A percentile compares a stretch with the other conserved stretches of the same genome.
These are phyloP conservation scores for Pythium dissotocum DNA, from an alignment of 352 stramenopile species.

Conservation along the genomic window DNA sequence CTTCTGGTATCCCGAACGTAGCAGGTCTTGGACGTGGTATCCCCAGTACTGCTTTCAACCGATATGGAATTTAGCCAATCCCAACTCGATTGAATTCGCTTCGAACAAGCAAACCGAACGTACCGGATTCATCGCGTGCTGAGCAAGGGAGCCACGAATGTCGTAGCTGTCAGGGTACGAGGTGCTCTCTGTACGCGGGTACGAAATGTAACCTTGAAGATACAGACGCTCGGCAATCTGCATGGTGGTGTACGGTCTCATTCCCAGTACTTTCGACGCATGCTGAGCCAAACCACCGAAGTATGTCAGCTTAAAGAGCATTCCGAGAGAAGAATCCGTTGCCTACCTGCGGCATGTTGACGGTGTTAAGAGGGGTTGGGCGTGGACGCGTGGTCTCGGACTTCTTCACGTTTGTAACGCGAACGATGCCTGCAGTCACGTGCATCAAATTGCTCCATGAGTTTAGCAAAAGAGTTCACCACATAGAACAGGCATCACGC, in stretches of 20 bases:
- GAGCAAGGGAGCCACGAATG: constrained; percentile 33
- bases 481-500: too few species aligned
- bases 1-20: constrained; percentile 27
- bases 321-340: too few species aligned
- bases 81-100: too few species aligned
- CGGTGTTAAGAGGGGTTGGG: constrained; percentile 61
- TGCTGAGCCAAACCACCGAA: constrained; percentile 27
- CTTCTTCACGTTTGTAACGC: constrained; percentile 31
- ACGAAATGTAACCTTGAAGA: constrained; percentile 86
- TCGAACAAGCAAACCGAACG: too few species aligned
- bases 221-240: constrained; percentile 84
- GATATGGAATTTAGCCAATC: too few species aligned
- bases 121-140: not conserved
- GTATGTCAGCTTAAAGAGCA: not conserved
- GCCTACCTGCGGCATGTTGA: constrained; percentile 34
- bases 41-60: constrained; percentile 27
- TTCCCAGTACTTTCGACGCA: constrained; percentile 67
- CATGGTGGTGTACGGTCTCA: constrained; percentile 74
- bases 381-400: constrained; percentile 31
- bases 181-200: constrained; percentile 85
- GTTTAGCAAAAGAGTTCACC: too few species aligned
- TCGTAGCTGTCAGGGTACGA: constrained; percentile 87
- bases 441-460: too few species aligned
- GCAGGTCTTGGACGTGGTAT: constrained; percentile 25
- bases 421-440: not conserved